Evolutionary conservation across 306 rosid species (phyloP), one percentile per base, ranked within the genome.

Genomic region (Cucumis melo): DNA sequence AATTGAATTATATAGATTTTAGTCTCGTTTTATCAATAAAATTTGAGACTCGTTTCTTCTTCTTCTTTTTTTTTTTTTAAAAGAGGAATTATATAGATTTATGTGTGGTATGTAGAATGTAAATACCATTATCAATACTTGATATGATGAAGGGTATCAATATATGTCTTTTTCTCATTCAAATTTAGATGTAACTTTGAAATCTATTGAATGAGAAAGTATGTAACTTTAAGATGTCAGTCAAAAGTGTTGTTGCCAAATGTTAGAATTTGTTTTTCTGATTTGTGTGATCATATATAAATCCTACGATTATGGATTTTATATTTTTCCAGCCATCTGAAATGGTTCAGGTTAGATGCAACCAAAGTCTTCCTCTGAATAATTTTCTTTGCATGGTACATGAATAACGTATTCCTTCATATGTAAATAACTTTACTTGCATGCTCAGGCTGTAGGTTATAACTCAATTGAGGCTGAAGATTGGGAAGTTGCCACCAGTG

Each of bases 391-490:
- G 48, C 38, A 13, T 56, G 39, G 56, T 17, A 32, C 70, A 42
- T 48, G 64, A 34, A 12, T 65, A 32, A 21, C 36, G 74, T 24
- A 62, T 64, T 46, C 20, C 39, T 62, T 64, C 34, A 10, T 17
- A 14, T 14, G 20, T 27, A 3, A 32, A 3, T 48, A 36, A 62
- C 29, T 46, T 48, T 4, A 62, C 29, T 79, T 80, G 73, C 80
- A 76, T 73, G 42, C 71, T 75, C 83, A 94, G 99, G 99, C 97
- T 3, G 97, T 94, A 60, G 97, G 95, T 74, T 94, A 94, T 88
- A 94, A 94, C 79, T 94, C 97, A 21, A 92, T 94, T 77, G 99
- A 94, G 88, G 96, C 96, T 38, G 99, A 94, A 87, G 99, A 94
- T 87, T 94, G 99, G 99, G 97, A 94, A 70, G 95, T 75, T 62